These are phyloP conservation scores for Simplicillium sp. DNA, from an alignment of 2,329 filamentous ascomycete genomes.

Conservation along the genomic window DNA sequence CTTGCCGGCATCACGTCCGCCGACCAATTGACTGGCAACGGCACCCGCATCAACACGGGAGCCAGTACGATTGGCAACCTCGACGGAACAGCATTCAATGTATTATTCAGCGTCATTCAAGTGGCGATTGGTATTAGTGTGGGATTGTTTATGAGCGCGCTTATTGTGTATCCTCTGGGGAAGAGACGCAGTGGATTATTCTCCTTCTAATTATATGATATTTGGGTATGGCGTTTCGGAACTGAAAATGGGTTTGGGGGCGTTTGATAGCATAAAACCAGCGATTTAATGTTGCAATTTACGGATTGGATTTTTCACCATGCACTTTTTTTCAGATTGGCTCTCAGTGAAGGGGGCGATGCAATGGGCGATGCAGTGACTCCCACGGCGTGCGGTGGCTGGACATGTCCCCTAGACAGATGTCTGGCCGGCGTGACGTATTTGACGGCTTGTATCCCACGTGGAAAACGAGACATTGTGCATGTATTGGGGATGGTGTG, in stretches of 20 bases:
- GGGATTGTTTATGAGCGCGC: slow-evolving; percentile 45
- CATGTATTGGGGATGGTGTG: too few relatives aligned
- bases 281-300: too few relatives aligned
- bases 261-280: too few relatives aligned
- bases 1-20: slow-evolving; percentile 48
- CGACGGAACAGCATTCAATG: slow-evolving; percentile 40
- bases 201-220: not conserved
- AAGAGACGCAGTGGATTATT: slow-evolving; percentile 50
- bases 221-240: not conserved
- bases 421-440: too few relatives aligned
- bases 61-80: slow-evolving; percentile 17
- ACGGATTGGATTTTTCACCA: too few relatives aligned
- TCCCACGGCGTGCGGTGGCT: too few relatives aligned
- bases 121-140: slow-evolving; percentile 55
- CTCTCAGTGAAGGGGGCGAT: too few relatives aligned
- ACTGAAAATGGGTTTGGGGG: not conserved
- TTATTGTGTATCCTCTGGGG: slow-evolving; percentile 46
- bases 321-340: too few relatives aligned
- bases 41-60: slow-evolving; percentile 18
- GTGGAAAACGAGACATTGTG: too few relatives aligned
- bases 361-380: too few relatives aligned
- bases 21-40: slow-evolving; percentile 40
- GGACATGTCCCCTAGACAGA: too few relatives aligned
- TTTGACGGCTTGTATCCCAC: too few relatives aligned
- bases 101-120: slow-evolving; percentile 49